Conservation (phyloP, 2,329 filamentous ascomycete species). For the Exutisphaerella laricina region DNA sequence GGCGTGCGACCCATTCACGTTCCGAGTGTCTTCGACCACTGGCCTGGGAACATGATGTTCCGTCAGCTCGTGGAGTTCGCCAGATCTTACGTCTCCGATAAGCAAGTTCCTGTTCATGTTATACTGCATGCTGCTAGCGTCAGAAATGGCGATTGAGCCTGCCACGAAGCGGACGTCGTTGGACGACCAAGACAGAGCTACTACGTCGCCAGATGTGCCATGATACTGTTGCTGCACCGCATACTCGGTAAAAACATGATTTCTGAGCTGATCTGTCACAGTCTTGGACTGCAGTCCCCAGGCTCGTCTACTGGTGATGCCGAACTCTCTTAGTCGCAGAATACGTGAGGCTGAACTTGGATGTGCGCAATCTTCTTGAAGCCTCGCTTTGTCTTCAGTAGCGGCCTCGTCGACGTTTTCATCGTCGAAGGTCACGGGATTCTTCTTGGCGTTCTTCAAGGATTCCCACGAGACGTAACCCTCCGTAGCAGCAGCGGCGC, state of each 20-base stretch:
- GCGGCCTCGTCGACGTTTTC: neutral
- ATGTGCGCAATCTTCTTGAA: conserved; percentile 15
- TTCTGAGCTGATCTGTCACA: conserved; percentile 24
- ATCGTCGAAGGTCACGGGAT: conserved; percentile 1
- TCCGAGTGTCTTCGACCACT: conserved; percentile 31
- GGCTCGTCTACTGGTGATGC: conserved; percentile 15
- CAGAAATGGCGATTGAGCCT: conserved; percentile 52
- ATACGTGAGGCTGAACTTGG: conserved; percentile 19
- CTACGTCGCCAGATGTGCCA: conserved; percentile 55
- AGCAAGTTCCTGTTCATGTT: conserved; percentile 55
- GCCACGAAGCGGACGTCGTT: conserved; percentile 52
- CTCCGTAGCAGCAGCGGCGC: conserved; percentile 9
- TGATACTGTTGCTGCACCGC: conserved; percentile 46
- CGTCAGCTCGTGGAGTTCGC: conserved; percentile 47
- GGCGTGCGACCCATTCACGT: conserved; percentile 40
- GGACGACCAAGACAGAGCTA: conserved; percentile 52
- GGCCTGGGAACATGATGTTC: conserved; percentile 47
- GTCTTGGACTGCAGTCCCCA: conserved; percentile 12
- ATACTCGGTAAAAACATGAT: conserved; percentile 38
- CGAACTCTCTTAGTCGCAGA: conserved; percentile 28
- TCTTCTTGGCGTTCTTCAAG: conserved; percentile 8
- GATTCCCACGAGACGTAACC: conserved; percentile 25
- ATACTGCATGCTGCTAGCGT: conserved; percentile 54
- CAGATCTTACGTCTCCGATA: conserved; percentile 43
- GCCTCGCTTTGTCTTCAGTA: neutral